Conservation (phyloP, 2,329 filamentous ascomycete species). For the Cercospora beticola region DNA sequence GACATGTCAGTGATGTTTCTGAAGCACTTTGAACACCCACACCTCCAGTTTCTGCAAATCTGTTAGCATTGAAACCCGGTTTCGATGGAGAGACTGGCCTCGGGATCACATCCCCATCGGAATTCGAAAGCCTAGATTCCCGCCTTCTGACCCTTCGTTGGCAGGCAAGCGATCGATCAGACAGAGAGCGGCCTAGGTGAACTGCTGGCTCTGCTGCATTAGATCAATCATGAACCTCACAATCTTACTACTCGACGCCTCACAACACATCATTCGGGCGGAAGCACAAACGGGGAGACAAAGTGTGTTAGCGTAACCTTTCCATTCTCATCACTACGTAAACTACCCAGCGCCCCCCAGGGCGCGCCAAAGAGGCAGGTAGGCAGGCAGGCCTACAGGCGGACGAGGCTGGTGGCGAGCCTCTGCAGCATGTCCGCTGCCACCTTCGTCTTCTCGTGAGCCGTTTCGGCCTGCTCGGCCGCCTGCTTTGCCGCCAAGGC, state of each 20-base stretch:
- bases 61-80: background rate
- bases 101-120: background rate
- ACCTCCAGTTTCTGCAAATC: background rate
- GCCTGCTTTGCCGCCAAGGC: conserved; percentile 31
- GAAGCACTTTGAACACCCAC: background rate
- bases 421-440: conserved; percentile 28
- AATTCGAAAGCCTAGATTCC: background rate
- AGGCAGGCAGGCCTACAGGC: background rate
- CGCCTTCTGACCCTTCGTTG: background rate
- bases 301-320: background rate
- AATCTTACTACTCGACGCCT: background rate
- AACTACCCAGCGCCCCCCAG: background rate
- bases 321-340: background rate
- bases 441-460: conserved; percentile 33
- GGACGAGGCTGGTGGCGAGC: conserved; percentile 16
- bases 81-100: background rate
- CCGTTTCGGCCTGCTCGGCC: conserved; percentile 28
- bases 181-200: too few relatives aligned
- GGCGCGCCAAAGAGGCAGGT: background rate
- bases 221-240: background rate
- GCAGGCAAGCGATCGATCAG: background rate
- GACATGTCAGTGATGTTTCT: background rate
- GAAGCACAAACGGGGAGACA: background rate
- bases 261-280: background rate
- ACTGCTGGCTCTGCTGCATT: background rate